Evolutionary conservation across 805 yeast species (phyloP).

Genomic region (Candida manassasensis): DNA sequence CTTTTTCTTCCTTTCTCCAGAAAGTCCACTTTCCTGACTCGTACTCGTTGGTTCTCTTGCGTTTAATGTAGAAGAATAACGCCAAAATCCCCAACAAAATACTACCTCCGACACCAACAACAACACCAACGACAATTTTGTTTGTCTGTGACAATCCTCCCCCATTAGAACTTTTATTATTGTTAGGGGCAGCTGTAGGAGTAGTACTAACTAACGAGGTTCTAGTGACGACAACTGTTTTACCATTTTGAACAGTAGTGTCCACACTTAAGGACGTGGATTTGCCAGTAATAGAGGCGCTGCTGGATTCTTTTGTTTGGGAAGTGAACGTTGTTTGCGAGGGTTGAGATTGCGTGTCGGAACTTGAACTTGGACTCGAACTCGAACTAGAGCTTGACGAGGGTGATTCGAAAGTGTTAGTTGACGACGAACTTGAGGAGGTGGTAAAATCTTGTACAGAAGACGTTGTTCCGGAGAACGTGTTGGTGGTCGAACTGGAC

Average conservation of each 20-base stretch:
- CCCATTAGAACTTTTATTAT: conserved; percentile 9
- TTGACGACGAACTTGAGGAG: conserved; percentile 7
- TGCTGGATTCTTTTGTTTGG: background rate
- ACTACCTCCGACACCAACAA: conserved; percentile 44
- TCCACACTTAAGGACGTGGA: conserved; percentile 19
- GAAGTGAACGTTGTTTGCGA: background rate
- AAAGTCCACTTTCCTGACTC: conserved; percentile 41
- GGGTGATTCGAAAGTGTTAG: background rate
- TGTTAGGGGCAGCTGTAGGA: conserved; percentile 16
- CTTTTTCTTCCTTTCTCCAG: conserved; percentile 45
- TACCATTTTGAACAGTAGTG: conserved; percentile 32
- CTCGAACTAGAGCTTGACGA: background rate
- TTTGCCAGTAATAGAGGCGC: conserved; percentile 1
- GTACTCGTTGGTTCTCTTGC: conserved; percentile 25
- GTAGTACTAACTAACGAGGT: conserved; percentile 25
- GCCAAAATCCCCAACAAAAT: conserved; percentile 32
- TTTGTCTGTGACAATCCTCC: conserved; percentile 40
- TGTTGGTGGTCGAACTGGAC: background rate
- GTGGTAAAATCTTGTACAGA: conserved; percentile 11
- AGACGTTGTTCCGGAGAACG: background rate
- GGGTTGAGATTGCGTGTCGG: background rate
- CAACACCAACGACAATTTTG: conserved; percentile 43
- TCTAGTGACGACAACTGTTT: conserved; percentile 35
- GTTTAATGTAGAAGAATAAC: conserved; percentile 31
- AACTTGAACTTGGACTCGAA: background rate